phyloP scores from a whole-genome alignment of 805 yeast genomes.

The Myxozyma neotropica region DNA sequence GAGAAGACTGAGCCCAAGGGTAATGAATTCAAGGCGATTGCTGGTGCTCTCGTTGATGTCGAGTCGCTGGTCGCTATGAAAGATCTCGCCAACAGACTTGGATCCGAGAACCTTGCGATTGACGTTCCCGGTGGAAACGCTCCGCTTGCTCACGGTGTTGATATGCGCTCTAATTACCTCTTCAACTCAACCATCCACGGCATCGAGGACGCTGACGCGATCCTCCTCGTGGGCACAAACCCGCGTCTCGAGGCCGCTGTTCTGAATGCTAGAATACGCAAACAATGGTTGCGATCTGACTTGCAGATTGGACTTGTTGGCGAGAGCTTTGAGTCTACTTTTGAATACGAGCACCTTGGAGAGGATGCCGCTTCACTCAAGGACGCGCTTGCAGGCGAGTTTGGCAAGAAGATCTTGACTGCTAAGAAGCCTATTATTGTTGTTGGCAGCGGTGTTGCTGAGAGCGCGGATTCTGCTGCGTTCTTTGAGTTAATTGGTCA shows the following conservation, averaged over 20 bases:
- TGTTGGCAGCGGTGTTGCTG: slow-evolving; percentile 78
- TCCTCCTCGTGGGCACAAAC: slow-evolving; percentile 79
- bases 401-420: slow-evolving; percentile 64
- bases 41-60: slow-evolving; percentile 81
- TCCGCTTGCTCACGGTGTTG: slow-evolving; percentile 68
- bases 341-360: slow-evolving; percentile 66
- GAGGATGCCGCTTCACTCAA: slow-evolving; percentile 57
- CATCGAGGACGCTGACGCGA: slow-evolving; percentile 79
- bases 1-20: slow-evolving; percentile 58
- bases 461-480: slow-evolving; percentile 64
- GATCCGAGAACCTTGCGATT: slow-evolving; percentile 77
- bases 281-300: slow-evolving; percentile 72
- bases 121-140: slow-evolving; percentile 60
- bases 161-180: slow-evolving; percentile 74
- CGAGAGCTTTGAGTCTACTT: slow-evolving; percentile 75
- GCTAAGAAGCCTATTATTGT: slow-evolving; percentile 79
- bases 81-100: slow-evolving; percentile 73
- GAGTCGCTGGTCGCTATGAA: slow-evolving; percentile 81
- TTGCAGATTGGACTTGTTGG: slow-evolving; percentile 71
- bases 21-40: slow-evolving; percentile 76
- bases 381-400: slow-evolving; percentile 63
- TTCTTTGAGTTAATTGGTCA: slow-evolving; percentile 61
- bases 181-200: slow-evolving; percentile 81
- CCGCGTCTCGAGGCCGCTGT: slow-evolving; percentile 92
- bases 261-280: slow-evolving; percentile 78